Evolutionary conservation across 2,329 filamentous ascomycete species (phyloP).

Genomic region (Annulohypoxylon truncatum): DNA sequence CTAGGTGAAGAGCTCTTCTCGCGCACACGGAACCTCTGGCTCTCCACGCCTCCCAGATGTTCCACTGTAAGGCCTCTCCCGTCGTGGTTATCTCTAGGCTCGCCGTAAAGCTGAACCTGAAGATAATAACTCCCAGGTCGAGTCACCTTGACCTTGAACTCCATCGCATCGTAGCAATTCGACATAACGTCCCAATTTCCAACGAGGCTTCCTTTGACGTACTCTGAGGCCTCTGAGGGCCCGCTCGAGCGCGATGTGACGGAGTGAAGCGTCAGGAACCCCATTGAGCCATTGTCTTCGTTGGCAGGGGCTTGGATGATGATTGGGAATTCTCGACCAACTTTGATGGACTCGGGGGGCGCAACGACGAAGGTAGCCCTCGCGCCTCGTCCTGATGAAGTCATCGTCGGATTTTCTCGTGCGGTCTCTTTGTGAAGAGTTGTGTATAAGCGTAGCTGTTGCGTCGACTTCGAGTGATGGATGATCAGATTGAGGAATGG

Average conservation of each 20-base stretch:
- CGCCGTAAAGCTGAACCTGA: slow-evolving; percentile 24
- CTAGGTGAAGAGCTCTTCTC: background rate
- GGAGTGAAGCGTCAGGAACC: slow-evolving; percentile 9
- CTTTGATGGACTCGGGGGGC: slow-evolving; percentile 11
- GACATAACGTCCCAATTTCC: slow-evolving; percentile 19
- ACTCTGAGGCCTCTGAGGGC: background rate
- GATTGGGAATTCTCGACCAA: slow-evolving; percentile 17
- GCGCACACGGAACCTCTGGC: slow-evolving; percentile 18
- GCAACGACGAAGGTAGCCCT: slow-evolving; percentile 9
- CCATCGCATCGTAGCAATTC: slow-evolving; percentile 4
- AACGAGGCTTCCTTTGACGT: slow-evolving; percentile 7
- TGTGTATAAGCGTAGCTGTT: background rate
- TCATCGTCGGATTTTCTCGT: slow-evolving; percentile 9
- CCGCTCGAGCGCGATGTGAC: background rate
- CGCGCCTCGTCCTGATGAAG: slow-evolving; percentile 7
- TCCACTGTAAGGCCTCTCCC: slow-evolving; percentile 14
- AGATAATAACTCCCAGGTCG: slow-evolving; percentile 17
- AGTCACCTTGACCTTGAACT: slow-evolving; percentile 16
- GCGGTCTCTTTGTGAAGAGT: background rate
- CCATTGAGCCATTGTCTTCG: slow-evolving; percentile 21
- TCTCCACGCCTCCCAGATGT: slow-evolving; percentile 17
- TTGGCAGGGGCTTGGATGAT: slow-evolving; percentile 17
- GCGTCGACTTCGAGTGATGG: background rate
- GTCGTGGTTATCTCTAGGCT: slow-evolving; percentile 5
- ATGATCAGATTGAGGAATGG: background rate